A percentile compares a stretch with the other conserved stretches of the same genome.
phyloP scores from a whole-genome alignment of 495 filamentous ascomycete genomes.

The Penicillium parvum region DNA sequence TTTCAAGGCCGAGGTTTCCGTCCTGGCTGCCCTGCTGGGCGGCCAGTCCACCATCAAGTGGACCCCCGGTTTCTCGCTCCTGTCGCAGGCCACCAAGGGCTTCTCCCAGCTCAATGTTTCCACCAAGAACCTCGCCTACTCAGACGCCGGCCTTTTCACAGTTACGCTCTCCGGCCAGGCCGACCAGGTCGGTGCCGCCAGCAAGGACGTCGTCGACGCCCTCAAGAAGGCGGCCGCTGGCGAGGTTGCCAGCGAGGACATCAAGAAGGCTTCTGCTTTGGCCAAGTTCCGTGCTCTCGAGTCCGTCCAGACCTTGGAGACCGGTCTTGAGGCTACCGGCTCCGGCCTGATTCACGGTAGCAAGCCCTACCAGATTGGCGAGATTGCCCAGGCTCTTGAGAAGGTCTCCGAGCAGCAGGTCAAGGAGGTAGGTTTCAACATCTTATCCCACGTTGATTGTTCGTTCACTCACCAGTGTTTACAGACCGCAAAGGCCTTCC shows the following conservation, averaged over 20 bases:
- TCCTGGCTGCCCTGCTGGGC: constrained; percentile 86
- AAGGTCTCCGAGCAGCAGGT: constrained; percentile 77
- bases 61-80: constrained; percentile 85
- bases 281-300: constrained; percentile 94
- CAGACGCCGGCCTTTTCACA: constrained; percentile 85
- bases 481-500: constrained; percentile 77
- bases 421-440: constrained; percentile 65
- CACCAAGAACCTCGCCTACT: constrained; percentile 79
- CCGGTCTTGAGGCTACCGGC: constrained; percentile 67
- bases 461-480: constrained; percentile 15
- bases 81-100: constrained; percentile 68
- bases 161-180: constrained; percentile 74
- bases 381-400: constrained; percentile 73
- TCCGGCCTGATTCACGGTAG: constrained; percentile 71
- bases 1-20: constrained; percentile 84
- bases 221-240: constrained; percentile 76
- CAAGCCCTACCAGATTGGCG: constrained; percentile 82
- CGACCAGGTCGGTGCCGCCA: constrained; percentile 58
- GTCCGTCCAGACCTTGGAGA: constrained; percentile 65
- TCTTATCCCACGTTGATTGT: neutral
- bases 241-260: constrained; percentile 70
- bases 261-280: constrained; percentile 85
- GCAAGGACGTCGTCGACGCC: constrained; percentile 62
- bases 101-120: constrained; percentile 61
- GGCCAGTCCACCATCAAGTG: constrained; percentile 92